These are phyloP conservation scores for Lachancea nothofagi DNA, from an alignment of 805 yeast genomes.

Conservation along the genomic window DNA sequence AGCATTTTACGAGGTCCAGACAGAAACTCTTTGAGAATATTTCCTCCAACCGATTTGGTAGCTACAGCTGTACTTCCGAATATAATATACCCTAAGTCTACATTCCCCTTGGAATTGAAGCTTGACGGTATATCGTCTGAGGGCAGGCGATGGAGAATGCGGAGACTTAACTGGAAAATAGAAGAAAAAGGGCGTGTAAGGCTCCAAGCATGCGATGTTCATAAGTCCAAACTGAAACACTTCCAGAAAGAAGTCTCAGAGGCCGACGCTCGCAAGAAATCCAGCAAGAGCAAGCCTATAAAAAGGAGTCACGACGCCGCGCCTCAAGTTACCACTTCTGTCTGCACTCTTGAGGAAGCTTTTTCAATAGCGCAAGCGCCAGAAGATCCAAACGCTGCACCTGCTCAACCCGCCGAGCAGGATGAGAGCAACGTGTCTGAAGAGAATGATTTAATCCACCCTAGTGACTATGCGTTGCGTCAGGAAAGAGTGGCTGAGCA, in stretches of 20 bases:
- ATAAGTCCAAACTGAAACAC: slow-evolving; percentile 42
- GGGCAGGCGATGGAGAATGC: slow-evolving; percentile 81
- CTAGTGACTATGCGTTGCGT: slow-evolving; percentile 34
- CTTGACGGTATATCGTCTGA: slow-evolving; percentile 62
- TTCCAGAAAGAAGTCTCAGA: slow-evolving; percentile 24
- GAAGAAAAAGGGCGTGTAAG: slow-evolving; percentile 73
- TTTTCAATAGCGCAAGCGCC: slow-evolving; percentile 13
- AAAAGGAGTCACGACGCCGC: slow-evolving; percentile 38
- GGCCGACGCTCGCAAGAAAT: slow-evolving; percentile 33
- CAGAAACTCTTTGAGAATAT: slow-evolving; percentile 78
- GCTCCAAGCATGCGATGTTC: slow-evolving; percentile 53
- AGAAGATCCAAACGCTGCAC: slow-evolving; percentile 3
- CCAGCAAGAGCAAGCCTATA: slow-evolving; percentile 21
- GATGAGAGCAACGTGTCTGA: slow-evolving; percentile 24
- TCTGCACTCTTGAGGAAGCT: slow-evolving; percentile 31
- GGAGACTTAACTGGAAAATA: slow-evolving; percentile 81
- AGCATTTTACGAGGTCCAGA: slow-evolving; percentile 79
- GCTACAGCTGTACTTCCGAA: slow-evolving; percentile 86
- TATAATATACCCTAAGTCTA: slow-evolving; percentile 81
- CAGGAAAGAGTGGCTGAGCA: slow-evolving; percentile 32
- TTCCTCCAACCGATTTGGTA: slow-evolving; percentile 91
- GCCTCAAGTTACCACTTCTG: slow-evolving; percentile 34
- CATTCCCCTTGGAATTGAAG: slow-evolving; percentile 76
- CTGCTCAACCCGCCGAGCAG: slow-evolving; percentile 13
- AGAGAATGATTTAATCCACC: slow-evolving; percentile 29